Evolutionary conservation across 2,329 filamentous ascomycete species (phyloP), one percentile per base, ranked within the genome.

Genomic region (Sphaerulina populicola): DNA sequence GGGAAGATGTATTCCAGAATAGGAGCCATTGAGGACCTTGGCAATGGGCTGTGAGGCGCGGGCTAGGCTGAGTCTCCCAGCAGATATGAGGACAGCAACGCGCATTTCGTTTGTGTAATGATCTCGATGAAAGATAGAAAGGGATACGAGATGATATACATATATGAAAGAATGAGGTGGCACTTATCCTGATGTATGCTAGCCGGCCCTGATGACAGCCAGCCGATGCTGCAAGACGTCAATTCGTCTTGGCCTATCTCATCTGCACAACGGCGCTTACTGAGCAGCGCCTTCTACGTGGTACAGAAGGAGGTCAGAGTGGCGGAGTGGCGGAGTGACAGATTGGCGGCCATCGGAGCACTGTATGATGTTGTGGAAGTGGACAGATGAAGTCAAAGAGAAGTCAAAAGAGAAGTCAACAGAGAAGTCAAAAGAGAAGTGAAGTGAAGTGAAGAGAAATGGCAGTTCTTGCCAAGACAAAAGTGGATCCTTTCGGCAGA

Each of bases 21-120:
- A 64, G 0, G 70, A 69, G 21, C 72, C 72, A 57, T 74, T 74
- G 2, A 55, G 43, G 12, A 57, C 44, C 10, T 53, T 52, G 15
- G 49, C 53, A 8, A 37, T 30, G 6, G 51, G 51, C 37, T 21
- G 40, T 35, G 41, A 42, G 30, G 46, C 46, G 3, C 42, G 31
- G 12, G 30, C 31, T 21, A 27, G 15, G 15, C 14, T 43, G 29
- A 23, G n/a, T n/a, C n/a, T 39, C 12, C 10, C 31, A 4, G 10
- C 31, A 35, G 4, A 35, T 11, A 35, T 35, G 4, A 35, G 31
- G 10, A n/a, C 31, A 30, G 35, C n/a, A 2, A 14, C 12, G 12
- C 35, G 36, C 44, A 47, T 47, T 7, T 18, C 30, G 29, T 4
- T 38, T 3, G 23, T 39, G 21, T 29, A 2, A 15, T 11, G n/a